Evolutionary conservation across 2,329 filamentous ascomycete genomes (phyloP), one percentile per base, ranked within the genome.

Genomic region (Calonectria pseudoturangicola): DNA sequence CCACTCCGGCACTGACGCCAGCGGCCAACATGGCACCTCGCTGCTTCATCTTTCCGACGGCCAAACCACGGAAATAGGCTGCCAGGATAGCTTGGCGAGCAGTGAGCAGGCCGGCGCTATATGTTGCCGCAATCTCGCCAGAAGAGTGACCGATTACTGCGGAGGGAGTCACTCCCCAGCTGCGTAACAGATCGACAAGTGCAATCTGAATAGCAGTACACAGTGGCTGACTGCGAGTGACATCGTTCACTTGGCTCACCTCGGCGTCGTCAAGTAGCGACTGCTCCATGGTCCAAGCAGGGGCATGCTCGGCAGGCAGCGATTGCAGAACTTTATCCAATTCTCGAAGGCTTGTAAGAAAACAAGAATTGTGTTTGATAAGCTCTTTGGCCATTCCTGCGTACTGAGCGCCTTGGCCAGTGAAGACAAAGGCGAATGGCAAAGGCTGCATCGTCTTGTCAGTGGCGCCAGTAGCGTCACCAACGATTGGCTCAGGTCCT

Each of bases 121-220:
- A 65, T 6, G 62, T 28, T 5, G 62, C 62, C 10, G 62, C 62
- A 25, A 65, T 65, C 45, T 65, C 62, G n/a, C 62, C 62, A 9
- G 62, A 65, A 10, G 41, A 48, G 15, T 65, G 62, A 6, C 62
- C 62, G 6, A 65, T 48, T 5, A 39, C 30, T 4, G 62, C 62
- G 15, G 41, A 47, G 6, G 45, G 45, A 36, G 15, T 6, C 5
- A 78, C 66, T 2, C 71, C 66, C 68, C 66, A 73, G 2, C 45
- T 27, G 10, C 41, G 15, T n/a, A 84, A 71, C 0, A 84, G 67
- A 15, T 80, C 77, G 0, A 84, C 74, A 2, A 85, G 62, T 15
- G 63, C 81, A 12, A 86, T 69, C 67, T 85, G 84, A 1, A 86
- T 28, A 2, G 83, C 83, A 10, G 83, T 85, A 67, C 81, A 85